Evolutionary conservation across 108 stramenopile species (phyloP).

Genomic region (Cyclostephanos invisitatus): DNA sequence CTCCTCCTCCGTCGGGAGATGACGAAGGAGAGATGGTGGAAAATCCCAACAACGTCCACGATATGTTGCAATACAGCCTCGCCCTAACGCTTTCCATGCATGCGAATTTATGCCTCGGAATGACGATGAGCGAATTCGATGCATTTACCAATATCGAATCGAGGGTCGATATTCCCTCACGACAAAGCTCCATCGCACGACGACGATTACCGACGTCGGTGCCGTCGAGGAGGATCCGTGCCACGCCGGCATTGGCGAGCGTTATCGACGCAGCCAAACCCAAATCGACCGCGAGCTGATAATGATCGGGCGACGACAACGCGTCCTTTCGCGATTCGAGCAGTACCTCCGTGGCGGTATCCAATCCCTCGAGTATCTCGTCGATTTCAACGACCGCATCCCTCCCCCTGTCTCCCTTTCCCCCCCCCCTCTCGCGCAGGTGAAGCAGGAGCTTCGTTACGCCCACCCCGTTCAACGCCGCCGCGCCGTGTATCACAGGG

Average conservation of each 20-base stretch:
- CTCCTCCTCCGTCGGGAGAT: no score
- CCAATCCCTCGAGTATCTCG: slow-evolving; percentile 36
- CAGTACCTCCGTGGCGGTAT: slow-evolving; percentile 44
- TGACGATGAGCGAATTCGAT: slow-evolving; percentile 24
- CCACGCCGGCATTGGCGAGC: slow-evolving; percentile 37
- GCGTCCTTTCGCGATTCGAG: slow-evolving; percentile 49
- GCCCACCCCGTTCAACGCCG: slow-evolving; percentile 42
- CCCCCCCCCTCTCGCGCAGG: neutral
- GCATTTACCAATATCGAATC: slow-evolving; percentile 32
- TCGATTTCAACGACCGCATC: neutral
- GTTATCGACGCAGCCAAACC: slow-evolving; percentile 46
- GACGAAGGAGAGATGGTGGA: neutral
- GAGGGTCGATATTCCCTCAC: slow-evolving; percentile 23
- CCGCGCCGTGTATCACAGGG: slow-evolving; percentile 45
- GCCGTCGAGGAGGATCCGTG: slow-evolving; percentile 9
- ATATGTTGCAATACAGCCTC: slow-evolving; percentile 46
- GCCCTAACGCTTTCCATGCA: slow-evolving; percentile 49
- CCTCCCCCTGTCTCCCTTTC: no score
- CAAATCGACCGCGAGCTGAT: slow-evolving; percentile 32
- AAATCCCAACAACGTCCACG: slow-evolving; percentile 31
- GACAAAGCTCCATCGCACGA: slow-evolving; percentile 27
- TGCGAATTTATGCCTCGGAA: slow-evolving; percentile 27
- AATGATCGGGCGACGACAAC: slow-evolving; percentile 19
- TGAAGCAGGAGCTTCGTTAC: slow-evolving; percentile 29
- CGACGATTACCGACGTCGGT: neutral